A percentile compares a stretch with the other conserved stretches of the same genome.
phyloP scores from a whole-genome alignment of 169 alveolate species.

The Eimeria brunetti region DNA sequence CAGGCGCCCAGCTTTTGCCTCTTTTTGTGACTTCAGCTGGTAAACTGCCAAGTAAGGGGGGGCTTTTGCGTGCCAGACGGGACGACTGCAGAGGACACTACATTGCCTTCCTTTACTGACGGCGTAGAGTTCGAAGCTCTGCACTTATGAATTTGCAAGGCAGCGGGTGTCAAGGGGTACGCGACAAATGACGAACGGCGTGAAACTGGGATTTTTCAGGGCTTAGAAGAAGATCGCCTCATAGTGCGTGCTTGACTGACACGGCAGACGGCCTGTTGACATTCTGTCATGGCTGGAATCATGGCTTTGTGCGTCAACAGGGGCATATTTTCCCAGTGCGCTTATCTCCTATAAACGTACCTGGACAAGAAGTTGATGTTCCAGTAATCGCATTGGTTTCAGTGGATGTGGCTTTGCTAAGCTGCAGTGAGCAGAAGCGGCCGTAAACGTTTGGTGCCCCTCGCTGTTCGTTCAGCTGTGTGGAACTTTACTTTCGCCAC shows the following conservation, averaged over 20 bases:
- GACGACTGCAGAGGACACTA: slow-evolving; percentile 77
- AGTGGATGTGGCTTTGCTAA: neutral
- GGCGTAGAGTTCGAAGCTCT: slow-evolving; percentile 56
- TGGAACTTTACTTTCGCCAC: neutral
- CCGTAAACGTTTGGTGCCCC: neutral
- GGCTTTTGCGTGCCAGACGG: slow-evolving; percentile 80
- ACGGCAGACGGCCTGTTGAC: neutral
- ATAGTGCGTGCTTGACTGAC: neutral
- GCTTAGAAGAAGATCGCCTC: neutral
- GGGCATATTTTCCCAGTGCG: neutral
- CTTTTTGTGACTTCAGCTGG: slow-evolving; percentile 60
- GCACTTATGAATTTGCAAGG: neutral
- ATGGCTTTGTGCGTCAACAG: neutral
- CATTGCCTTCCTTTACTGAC: slow-evolving; percentile 72
- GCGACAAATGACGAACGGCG: neutral
- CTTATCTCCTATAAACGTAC: neutral
- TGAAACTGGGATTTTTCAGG: neutral
- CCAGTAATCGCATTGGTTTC: neutral
- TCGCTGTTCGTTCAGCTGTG: neutral
- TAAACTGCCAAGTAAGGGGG: slow-evolving; percentile 73
- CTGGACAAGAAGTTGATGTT: neutral
- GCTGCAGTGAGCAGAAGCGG: neutral
- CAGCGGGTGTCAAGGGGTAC: neutral
- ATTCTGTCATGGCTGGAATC: neutral
- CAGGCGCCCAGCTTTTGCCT: neutral